Conservation (phyloP, 805 yeast genomes). For the Wickerhamiella shivajii region DNA sequence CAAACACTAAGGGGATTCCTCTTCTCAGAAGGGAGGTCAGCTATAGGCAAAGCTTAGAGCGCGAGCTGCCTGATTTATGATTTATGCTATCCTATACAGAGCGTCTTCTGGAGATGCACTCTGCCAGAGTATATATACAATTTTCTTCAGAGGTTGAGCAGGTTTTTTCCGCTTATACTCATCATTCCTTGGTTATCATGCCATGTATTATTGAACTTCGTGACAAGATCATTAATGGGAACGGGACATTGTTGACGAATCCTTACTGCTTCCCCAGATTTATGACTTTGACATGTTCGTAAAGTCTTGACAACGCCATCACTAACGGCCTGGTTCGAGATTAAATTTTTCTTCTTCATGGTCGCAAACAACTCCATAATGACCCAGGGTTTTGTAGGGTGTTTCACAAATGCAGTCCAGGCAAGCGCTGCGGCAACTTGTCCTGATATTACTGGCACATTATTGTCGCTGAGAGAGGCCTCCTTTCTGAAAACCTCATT, state of each 20-base stretch:
- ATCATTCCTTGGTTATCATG: not conserved
- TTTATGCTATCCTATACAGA: not conserved
- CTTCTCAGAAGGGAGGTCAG: constrained; percentile 9
- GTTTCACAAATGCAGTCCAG: constrained; percentile 1
- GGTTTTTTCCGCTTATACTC: not conserved
- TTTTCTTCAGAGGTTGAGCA: not conserved
- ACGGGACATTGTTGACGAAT: not conserved
- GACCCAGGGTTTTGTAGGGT: constrained; percentile 5
- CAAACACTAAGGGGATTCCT: constrained; percentile 4
- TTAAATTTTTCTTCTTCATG: not conserved
- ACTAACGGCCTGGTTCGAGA: not conserved
- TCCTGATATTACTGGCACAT: not conserved
- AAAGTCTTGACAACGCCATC: not conserved
- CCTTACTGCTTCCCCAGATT: not conserved
- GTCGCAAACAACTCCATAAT: not conserved
- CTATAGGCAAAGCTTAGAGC: constrained; percentile 5
- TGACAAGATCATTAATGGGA: not conserved
- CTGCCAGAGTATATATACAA: not conserved
- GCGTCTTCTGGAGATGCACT: not conserved
- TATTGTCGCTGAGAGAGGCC: not conserved
- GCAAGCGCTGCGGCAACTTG: not conserved
- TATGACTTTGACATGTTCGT: not conserved
- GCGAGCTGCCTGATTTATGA: constrained; percentile 7
- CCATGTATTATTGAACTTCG: constrained; percentile 3
- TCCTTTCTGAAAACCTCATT: not conserved